Base-by-base conservation (phyloP, 805 yeast species). In the Yarrowia yakushimensis region DNA sequence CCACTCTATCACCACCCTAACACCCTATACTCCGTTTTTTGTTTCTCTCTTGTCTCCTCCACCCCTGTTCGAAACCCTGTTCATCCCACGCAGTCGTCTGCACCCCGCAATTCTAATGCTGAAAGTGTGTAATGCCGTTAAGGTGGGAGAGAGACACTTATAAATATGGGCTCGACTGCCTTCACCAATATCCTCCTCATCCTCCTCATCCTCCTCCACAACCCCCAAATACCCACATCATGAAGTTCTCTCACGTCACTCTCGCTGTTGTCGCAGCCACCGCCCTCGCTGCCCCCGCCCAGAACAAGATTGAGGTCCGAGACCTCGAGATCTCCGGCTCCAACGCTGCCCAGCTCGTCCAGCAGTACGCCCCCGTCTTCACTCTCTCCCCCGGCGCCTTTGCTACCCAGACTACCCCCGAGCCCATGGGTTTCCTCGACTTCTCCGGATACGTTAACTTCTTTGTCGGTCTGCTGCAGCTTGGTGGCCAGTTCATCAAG, bases 341-440 rank as follows among this genome's bases (percentile, higher is more conserved):
- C 13, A 48, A 48, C 41, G 57, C 57, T 27, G 57, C 42, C n/a
- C 42, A 31, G 41, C 41, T 48, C 30, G 57, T 48, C 57, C 22
- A 48, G 57, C 41, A 48, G 57, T 48, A 48, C 57, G 57, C 57
- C n/a, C 57, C 57, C 41, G 57, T 48, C 41, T 48, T 30, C 57
- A 48, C 57, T 23, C 57, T 48, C 13, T 43, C 59, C 13, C 59
- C 59, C 43, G 59, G 59, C n/a, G 42, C 59, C 33, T 52, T 52
- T 17, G 59, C 59, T 11, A 25, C 59, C 43, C 25, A 34, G 33
- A 33, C 55, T 39, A n/a, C 34, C 31, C 23, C 25, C 33, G 39
- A 52, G 59, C 36, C 43, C 59, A 52, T 52, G 42, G 59, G 59
- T 28, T 52, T 52, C 59, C 59, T 52, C 25, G 59, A 52, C 59